Base-by-base conservation (phyloP, 495 filamentous ascomycete genomes). In the Jackrogersella minutella region DNA sequence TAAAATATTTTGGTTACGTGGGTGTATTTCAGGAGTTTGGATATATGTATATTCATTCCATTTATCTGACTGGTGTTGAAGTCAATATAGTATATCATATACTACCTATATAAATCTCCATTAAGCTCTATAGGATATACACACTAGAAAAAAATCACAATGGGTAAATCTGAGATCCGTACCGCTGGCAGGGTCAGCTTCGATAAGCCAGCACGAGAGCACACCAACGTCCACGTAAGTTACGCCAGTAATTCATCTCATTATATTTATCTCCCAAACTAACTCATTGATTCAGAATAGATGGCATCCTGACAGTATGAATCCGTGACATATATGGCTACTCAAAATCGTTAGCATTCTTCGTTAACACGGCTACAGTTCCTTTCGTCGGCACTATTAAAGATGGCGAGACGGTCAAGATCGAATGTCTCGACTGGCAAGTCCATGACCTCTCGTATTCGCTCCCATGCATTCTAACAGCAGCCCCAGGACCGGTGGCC, bases 251-350 rank as follows among this genome's bases (percentile, higher is more conserved):
- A n/a, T n/a, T n/a, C n/a, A 17, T 10, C 31, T 26, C 8, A 13
- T 16, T 26, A 17, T 5, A 40, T 14, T 1, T 1, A 3, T 6
- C 16, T 2, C 16, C 16, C 7, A 14, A 31, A 24, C 16, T 64
- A 28, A 60, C 28, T 36, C 47, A 6, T 46, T 24, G 17, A 7
- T 30, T 30, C 5, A 94, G 91, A 97, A 97, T 74, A 80, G 93
- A 77, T 97, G 93, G 93, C 93, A 97, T 73, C 93, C 93, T 33
- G 93, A 97, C 66, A 88, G 92, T 93, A 80, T 31, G 83, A 70
- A 21, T 3, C 33, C 36, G 36, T 39, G 22, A 22, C 14, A 21
- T 43, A 9, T 33, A 36, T 54, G 2, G 7, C 11, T 39, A 10
- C 11, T 30, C 11, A 39, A 21, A 19, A 39, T 10, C 11, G 9